phyloP scores from a whole-genome alignment of 2,329 filamentous ascomycete species.

The Graphilbum sp. region DNA sequence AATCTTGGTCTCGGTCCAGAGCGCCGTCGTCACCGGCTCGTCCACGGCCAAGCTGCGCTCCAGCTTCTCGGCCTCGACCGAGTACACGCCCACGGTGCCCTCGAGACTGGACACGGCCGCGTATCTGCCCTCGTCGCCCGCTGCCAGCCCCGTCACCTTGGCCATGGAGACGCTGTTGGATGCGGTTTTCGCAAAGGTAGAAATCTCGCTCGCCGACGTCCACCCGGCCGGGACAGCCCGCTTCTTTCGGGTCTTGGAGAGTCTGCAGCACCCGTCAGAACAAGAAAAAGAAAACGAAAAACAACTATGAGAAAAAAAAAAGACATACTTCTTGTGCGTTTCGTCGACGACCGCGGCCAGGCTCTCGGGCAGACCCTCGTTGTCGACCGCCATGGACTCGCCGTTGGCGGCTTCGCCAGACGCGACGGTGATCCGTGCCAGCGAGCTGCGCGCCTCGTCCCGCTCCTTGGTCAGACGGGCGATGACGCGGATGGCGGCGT shows the following conservation, averaged over 20 bases:
- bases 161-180: constrained; percentile 31
- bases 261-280: constrained; percentile 26
- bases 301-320: not conserved
- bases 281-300: not conserved
- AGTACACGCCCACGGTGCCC: constrained; percentile 61
- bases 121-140: constrained; percentile 35
- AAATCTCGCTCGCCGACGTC: constrained; percentile 59
- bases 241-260: constrained; percentile 82
- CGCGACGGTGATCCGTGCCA: constrained; percentile 66
- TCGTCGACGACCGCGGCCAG: constrained; percentile 60
- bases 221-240: constrained; percentile 72
- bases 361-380: constrained; percentile 55
- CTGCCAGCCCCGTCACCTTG: constrained; percentile 30
- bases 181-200: constrained; percentile 26
- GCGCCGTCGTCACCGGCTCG: constrained; percentile 48
- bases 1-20: constrained; percentile 52
- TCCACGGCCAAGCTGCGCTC: constrained; percentile 50
- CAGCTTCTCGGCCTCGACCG: constrained; percentile 48
- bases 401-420: constrained; percentile 21
- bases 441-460: constrained; percentile 78
- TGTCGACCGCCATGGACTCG: constrained; percentile 89
- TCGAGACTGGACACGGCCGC: constrained; percentile 61
- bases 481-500: constrained; percentile 92
- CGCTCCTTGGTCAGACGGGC: constrained; percentile 78
- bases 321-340: constrained; percentile 59